Evolutionary conservation across 2,329 filamentous ascomycete species (phyloP).

Genomic region (Beauveria bassiana): DNA sequence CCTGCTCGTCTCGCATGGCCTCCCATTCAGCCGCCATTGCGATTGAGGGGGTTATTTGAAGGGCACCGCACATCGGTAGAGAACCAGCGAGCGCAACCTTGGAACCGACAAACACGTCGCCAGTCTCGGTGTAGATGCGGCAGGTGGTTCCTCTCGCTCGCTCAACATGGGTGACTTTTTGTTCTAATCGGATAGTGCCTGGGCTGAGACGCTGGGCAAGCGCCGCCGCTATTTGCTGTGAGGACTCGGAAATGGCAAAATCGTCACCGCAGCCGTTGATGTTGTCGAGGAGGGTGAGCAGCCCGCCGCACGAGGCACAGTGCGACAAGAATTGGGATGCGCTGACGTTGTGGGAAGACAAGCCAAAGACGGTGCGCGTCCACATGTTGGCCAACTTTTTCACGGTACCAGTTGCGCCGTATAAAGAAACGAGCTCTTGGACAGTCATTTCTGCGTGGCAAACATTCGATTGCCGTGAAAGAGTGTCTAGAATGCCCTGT

Average conservation of each 20-base stretch:
- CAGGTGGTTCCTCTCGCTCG: slow-evolving; percentile 13
- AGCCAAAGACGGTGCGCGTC: slow-evolving; percentile 20
- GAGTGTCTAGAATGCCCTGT: neutral
- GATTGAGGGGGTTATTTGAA: slow-evolving; percentile 15
- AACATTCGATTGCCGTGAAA: neutral
- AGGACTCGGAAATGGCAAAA: slow-evolving; percentile 7
- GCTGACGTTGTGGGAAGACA: slow-evolving; percentile 14
- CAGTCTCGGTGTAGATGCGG: slow-evolving; percentile 13
- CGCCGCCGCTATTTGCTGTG: slow-evolving; percentile 10
- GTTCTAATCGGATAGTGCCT: slow-evolving; percentile 13
- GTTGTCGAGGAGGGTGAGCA: slow-evolving; percentile 13
- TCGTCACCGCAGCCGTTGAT: slow-evolving; percentile 3
- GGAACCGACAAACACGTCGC: slow-evolving; percentile 14
- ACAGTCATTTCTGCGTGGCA: slow-evolving; percentile 12
- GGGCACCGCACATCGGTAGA: slow-evolving; percentile 8
- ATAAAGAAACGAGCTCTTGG: slow-evolving; percentile 16
- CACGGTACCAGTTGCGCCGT: slow-evolving; percentile 15
- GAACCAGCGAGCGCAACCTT: slow-evolving; percentile 16
- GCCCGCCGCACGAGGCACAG: slow-evolving; percentile 18
- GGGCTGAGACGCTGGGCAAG: slow-evolving; percentile 13
- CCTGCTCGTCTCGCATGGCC: slow-evolving; percentile 8
- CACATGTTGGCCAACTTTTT: slow-evolving; percentile 16
- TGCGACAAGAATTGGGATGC: slow-evolving; percentile 17
- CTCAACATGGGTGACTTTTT: slow-evolving; percentile 15
- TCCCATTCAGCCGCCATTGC: slow-evolving; percentile 16